phyloP scores from a whole-genome alignment of 768 basidiomycete genomes.

The Boletus fagicola region DNA sequence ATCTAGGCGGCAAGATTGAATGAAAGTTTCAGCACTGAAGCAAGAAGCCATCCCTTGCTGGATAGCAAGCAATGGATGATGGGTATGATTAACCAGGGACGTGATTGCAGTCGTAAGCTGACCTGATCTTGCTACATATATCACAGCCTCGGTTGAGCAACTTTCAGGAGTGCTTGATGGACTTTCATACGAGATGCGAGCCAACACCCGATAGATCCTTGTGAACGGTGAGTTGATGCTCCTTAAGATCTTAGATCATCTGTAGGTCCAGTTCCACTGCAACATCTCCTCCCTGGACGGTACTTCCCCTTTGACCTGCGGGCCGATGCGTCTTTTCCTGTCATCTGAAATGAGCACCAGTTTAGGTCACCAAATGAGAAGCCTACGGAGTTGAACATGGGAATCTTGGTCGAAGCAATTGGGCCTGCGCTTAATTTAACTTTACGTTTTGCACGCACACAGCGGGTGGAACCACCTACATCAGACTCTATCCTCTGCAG shows the following conservation, averaged over 20 bases:
- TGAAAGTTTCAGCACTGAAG: neutral
- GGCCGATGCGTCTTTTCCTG: conserved; percentile 57
- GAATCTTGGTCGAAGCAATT: neutral
- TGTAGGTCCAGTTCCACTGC: neutral
- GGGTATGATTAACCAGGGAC: neutral
- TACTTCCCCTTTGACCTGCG: conserved; percentile 56
- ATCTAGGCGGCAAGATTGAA: neutral
- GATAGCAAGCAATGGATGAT: neutral
- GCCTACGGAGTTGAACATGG: neutral
- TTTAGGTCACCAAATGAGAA: neutral
- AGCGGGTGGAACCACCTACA: neutral
- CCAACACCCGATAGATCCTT: neutral
- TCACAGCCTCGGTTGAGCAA: neutral
- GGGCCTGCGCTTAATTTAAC: neutral
- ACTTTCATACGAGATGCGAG: neutral
- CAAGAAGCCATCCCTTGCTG: neutral
- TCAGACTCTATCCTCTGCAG: neutral
- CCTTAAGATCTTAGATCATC: neutral
- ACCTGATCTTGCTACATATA: neutral
- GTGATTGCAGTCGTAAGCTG: neutral
- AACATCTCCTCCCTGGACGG: conserved; percentile 58
- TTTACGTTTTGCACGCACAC: neutral
- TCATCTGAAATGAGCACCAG: conserved; percentile 35
- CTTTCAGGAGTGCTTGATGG: neutral
- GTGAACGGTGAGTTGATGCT: neutral